Evolutionary conservation across 139 green algal species (phyloP), one percentile per base, ranked within the genome.

Genomic region (Bryopsis sp.): DNA sequence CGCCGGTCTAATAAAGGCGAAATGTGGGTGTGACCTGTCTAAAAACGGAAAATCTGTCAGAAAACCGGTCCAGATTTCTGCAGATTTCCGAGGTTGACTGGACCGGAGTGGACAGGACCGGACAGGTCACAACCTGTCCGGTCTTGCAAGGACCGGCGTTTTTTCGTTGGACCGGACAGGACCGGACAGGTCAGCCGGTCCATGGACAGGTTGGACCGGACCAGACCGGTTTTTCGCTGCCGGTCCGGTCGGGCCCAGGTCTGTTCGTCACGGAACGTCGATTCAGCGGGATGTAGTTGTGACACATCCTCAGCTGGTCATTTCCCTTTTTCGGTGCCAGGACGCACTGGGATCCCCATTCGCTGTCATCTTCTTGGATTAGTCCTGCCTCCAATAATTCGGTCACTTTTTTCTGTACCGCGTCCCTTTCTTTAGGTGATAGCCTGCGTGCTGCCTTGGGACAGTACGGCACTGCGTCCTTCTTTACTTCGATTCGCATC

Each of bases 281-380:
- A 43, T 65, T 65, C 31, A 39, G 24, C 28, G 22, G 22, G 3
- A 33, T 22, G n/a, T 65, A 65, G n/a, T 65, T 65, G 29, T 47
- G 15, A 26, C 58, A 65, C 58, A 65, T 65, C 29, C 58, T 39
- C 24, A 65, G 24, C n/a, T n/a, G n/a, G 6, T 65, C 29, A n/a
- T 26, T 26, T 24, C 19, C 26, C 24, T 65, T 65, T 33, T 65
- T 65, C 24, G 8, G 26, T 3, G 31, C 58, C 39, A 65, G 43
- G 29, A 65, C 58, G 6, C 7, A 7, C 15, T 65, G 39, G 22
- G 58, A 31, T 46, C 58, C 58, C 11, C 15, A 50, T 26, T 11
- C 11, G 15, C 43, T 15, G 15, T 11, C 11, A 50, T 50, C 43
- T 26, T 11, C 15, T 11, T 11, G 11, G 11, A 50, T 50, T 15